Evolutionary conservation across 78 protist genomes (phyloP), one percentile per base, ranked within the genome.

Genomic region (Planoprotostelium fungivorum): DNA sequence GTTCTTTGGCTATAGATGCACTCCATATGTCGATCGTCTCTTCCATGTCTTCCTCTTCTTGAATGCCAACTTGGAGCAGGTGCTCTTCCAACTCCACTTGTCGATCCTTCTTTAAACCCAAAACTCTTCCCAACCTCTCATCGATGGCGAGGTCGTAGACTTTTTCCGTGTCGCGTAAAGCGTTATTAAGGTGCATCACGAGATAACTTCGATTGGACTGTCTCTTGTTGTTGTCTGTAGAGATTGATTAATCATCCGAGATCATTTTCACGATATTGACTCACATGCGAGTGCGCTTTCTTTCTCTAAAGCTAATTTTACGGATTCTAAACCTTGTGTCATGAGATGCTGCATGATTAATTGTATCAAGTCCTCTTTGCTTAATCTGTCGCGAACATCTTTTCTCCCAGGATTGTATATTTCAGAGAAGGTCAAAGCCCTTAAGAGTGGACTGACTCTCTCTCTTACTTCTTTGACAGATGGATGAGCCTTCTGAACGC

Each of bases 91-190:
- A 51, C 16, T 51, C 73, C 5, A 51, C 73, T 51, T 51, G 73
- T 51, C 73, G 5, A 51, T 51, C 73, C 16, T 51, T 51, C 16
- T 51, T 51, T 16, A 51, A 16, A 51, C 73, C 73, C 73, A 51
- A 51, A 16, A 51, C 73, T 16, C 16, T 51, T 51, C 73, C 73
- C 73, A 51, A 51, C 73, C 73, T 51, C 73, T 51, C 73, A 51
- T 90, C 95, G 90, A 93, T 93, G 5, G 95, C 86, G 38, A 94
- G 91, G 87, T 94, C 96, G 63, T 91, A 94, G n/a, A 94, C 84
- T 1, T 88, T 73, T 34, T 94, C 96, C 0, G 93, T 87, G 39
- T 94, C 96, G 35, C 38, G 86, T 29, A 94, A 28, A 5, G 94
- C 93, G 5, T 90, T 85, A 38, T 91, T 83, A 9, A 94, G 88